Conservation (phyloP, 352 stramenopile species). For the Phytophthora kernoviae region DNA sequence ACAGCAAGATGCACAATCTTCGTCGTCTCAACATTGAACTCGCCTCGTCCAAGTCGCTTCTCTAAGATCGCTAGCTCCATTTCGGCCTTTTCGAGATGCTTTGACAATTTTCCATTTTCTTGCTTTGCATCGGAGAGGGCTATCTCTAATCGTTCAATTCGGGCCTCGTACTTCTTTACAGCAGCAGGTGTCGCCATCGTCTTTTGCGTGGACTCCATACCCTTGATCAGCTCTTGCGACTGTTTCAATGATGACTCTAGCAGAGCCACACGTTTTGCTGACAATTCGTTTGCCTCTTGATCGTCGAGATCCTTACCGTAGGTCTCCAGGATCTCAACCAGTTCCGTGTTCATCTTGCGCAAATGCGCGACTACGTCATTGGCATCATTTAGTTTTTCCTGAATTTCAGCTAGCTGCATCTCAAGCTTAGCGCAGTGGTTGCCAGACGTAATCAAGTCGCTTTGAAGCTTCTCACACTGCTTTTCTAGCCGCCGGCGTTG, state of each 20-base stretch:
- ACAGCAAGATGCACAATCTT: conserved; percentile 90
- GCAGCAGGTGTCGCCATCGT: conserved; percentile 42
- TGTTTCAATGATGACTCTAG: conserved; percentile 58
- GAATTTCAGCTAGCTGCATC: conserved; percentile 47
- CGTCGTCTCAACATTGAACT: conserved; percentile 82
- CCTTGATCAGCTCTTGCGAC: conserved; percentile 50
- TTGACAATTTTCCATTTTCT: conserved; percentile 52
- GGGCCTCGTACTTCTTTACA: conserved; percentile 50
- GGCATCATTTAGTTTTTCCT: conserved; percentile 43
- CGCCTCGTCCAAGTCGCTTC: conserved; percentile 70
- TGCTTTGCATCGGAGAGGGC: conserved; percentile 44
- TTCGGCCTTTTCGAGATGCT: conserved; percentile 71
- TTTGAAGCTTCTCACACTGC: conserved; percentile 56
- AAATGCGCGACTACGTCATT: conserved; percentile 51
- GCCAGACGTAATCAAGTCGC: conserved; percentile 44
- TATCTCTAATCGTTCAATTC: conserved; percentile 57
- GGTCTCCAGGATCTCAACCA: conserved; percentile 66
- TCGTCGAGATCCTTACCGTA: conserved; percentile 63
- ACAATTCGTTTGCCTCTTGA: conserved; percentile 25
- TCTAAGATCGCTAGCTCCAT: conserved; percentile 69
- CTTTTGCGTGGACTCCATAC: conserved; percentile 43
- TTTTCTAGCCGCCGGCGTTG: conserved; percentile 53
- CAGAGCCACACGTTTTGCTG: conserved; percentile 39
- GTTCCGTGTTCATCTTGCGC: conserved; percentile 58
- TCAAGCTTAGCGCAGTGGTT: conserved; percentile 57